Conservation (phyloP, 1,284 basidiomycete genomes). For the Ustilago xerochloae region DNA sequence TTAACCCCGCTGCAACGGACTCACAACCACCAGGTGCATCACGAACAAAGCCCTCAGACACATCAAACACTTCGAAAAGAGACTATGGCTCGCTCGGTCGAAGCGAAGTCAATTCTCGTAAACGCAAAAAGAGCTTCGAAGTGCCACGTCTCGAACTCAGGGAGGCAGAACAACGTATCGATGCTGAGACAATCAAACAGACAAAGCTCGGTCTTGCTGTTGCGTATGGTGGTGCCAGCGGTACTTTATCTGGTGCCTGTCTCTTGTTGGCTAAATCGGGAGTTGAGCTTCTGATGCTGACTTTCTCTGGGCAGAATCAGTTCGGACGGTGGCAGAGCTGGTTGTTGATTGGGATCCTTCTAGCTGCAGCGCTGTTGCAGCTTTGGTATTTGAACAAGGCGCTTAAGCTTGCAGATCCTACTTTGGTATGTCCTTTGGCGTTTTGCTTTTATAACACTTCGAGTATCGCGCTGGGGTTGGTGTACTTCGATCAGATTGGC, state of each 20-base stretch:
- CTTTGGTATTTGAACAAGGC: constrained; percentile 94
- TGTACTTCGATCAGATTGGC: constrained; percentile 90
- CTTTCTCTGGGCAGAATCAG: constrained; percentile 79
- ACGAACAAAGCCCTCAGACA: background rate
- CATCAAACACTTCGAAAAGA: constrained; percentile 10
- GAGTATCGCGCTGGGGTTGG: constrained; percentile 73
- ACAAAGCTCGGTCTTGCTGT: constrained; percentile 80
- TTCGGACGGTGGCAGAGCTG: constrained; percentile 84
- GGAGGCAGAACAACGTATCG: constrained; percentile 28
- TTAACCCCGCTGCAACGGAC: background rate
- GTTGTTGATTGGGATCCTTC: constrained; percentile 78
- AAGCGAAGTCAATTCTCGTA: constrained; percentile 17
- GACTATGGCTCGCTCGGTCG: constrained; percentile 44
- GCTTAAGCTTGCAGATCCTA: constrained; percentile 78
- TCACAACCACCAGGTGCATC: background rate
- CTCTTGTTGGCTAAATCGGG: constrained; percentile 93
- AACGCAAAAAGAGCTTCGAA: constrained; percentile 35
- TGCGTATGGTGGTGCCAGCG: constrained; percentile 88
- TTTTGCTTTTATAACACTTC: constrained; percentile 97
- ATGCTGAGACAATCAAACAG: constrained; percentile 35
- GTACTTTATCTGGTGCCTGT: constrained; percentile 92
- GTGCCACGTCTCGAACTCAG: constrained; percentile 42
- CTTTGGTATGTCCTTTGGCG: constrained; percentile 89
- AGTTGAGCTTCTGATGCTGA: constrained; percentile 86
- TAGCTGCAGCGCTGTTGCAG: constrained; percentile 77